Percentiles rank a stretch among this genome's conserved stretches.
Evolutionary conservation across 495 filamentous ascomycete genomes (phyloP).

Genomic region (Penicillium dipodomyicola): DNA sequence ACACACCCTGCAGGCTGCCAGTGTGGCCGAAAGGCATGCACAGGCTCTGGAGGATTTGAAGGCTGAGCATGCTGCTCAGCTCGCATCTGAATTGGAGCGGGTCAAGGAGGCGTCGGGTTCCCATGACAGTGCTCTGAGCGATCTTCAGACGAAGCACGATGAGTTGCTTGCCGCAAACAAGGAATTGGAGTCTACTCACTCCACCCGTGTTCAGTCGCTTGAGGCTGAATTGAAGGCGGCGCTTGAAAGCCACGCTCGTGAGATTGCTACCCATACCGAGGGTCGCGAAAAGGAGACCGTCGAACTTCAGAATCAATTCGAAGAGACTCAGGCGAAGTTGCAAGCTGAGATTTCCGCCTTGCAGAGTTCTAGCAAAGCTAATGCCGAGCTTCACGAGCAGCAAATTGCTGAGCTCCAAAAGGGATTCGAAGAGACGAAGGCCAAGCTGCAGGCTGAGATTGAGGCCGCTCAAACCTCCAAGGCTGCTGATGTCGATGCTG

Average conservation of each 20-base stretch:
- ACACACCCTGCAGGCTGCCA: conserved; percentile 27
- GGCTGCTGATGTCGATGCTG: conserved; percentile 26
- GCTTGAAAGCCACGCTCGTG: conserved; percentile 32
- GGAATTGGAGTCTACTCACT: conserved; percentile 38
- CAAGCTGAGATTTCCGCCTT: conserved; percentile 30
- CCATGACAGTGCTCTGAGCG: conserved; percentile 32
- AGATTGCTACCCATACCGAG: conserved; percentile 35
- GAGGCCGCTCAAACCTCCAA: conserved; percentile 29
- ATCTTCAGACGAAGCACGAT: conserved; percentile 43
- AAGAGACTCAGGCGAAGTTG: conserved; percentile 30
- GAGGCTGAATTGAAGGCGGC: conserved; percentile 37
- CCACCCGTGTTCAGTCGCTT: conserved; percentile 33
- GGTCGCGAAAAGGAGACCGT: conserved; percentile 34
- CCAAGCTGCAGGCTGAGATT: conserved; percentile 36
- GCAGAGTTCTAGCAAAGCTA: conserved; percentile 25
- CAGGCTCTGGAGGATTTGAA: conserved; percentile 32
- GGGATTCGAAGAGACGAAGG: conserved; percentile 26
- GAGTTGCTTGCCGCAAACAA: conserved; percentile 33
- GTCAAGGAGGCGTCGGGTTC: conserved; percentile 31
- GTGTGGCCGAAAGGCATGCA: conserved; percentile 32
- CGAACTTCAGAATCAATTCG: conserved; percentile 37
- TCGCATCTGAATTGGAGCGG: conserved; percentile 30
- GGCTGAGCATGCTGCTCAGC: conserved; percentile 10
- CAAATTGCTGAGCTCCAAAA: conserved; percentile 5
- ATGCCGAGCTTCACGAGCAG: conserved; percentile 32